These are phyloP conservation scores for Carex scoparia DNA, from an alignment of 176 grass and related monocot genomes.

Conservation along the genomic window DNA sequence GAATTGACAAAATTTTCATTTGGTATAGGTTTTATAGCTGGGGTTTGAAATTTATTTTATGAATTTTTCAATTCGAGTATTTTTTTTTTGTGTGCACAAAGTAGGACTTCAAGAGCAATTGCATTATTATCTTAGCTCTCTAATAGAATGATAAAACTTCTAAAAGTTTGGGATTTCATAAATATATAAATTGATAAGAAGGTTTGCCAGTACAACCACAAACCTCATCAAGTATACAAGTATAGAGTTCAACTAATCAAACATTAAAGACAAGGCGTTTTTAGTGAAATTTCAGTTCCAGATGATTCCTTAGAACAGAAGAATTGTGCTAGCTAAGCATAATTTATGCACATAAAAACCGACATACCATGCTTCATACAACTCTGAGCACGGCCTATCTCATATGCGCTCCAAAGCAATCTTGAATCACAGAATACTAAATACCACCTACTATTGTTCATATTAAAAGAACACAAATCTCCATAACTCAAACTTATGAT, in stretches of 20 bases:
- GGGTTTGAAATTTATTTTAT: no score
- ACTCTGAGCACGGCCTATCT: neutral
- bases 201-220: neutral
- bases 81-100: no score
- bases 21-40: no score
- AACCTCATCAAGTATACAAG: neutral
- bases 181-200: neutral
- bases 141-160: neutral
- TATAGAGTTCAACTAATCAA: neutral
- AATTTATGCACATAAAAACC: constrained; percentile 12
- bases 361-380: constrained; percentile 2
- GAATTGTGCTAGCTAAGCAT: constrained; percentile 15
- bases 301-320: neutral
- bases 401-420: neutral
- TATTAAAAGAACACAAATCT: constrained; percentile 14
- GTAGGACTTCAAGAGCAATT: no score
- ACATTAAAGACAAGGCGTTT: neutral
- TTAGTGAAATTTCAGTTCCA: neutral
- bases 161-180: neutral
- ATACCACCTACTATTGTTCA: neutral
- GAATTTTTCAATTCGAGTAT: no score
- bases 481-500: neutral
- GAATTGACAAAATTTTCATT: no score
- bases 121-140: neutral
- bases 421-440: constrained; percentile 1